These are phyloP conservation scores for Capsicum rhomboideum DNA, from an alignment of 257 asterid genomes.

Conservation along the genomic window DNA sequence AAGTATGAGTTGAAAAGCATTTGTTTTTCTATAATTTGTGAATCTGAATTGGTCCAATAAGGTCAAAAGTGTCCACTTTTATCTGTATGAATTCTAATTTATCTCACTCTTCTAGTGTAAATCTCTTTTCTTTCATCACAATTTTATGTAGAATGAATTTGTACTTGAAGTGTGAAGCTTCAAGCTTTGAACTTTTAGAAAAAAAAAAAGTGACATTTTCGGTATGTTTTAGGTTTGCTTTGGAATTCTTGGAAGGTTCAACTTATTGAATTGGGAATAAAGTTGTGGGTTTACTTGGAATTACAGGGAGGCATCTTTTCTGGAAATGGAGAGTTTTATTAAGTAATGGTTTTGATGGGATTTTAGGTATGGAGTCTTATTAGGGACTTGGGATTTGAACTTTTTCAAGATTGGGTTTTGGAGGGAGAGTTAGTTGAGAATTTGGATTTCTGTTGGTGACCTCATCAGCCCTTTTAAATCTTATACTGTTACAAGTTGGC, in stretches of 20 bases:
- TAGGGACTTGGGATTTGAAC: conserved; percentile 21
- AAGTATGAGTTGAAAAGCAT: not conserved
- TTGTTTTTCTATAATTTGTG: not conserved
- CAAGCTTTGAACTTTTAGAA: conserved; percentile 33
- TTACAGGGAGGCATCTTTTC: conserved; percentile 28
- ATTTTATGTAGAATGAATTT: conserved; percentile 23
- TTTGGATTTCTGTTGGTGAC: conserved; percentile 38
- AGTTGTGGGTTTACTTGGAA: conserved; percentile 30
- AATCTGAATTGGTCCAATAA: conserved; percentile 20
- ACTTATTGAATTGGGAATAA: not conserved
- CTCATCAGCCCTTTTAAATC: not conserved
- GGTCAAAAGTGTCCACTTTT: conserved; percentile 36
- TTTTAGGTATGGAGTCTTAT: conserved; percentile 14
- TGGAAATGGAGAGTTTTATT: conserved; percentile 17
- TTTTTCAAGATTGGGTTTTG: conserved; percentile 13
- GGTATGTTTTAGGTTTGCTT: conserved; percentile 1
- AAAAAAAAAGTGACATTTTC: conserved; percentile 36
- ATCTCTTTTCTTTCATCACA: conserved; percentile 16
- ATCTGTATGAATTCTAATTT: conserved; percentile 16
- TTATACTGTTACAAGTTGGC: not conserved
- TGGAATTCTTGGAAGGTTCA: conserved; percentile 17
- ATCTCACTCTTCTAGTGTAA: conserved; percentile 14
- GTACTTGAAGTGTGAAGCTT: conserved; percentile 28
- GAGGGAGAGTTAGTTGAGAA: conserved; percentile 47
- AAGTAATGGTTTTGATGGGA: conserved; percentile 11